Conservation (phyloP, 116 monocot species). For the Phalaenopsis hybrid region DNA sequence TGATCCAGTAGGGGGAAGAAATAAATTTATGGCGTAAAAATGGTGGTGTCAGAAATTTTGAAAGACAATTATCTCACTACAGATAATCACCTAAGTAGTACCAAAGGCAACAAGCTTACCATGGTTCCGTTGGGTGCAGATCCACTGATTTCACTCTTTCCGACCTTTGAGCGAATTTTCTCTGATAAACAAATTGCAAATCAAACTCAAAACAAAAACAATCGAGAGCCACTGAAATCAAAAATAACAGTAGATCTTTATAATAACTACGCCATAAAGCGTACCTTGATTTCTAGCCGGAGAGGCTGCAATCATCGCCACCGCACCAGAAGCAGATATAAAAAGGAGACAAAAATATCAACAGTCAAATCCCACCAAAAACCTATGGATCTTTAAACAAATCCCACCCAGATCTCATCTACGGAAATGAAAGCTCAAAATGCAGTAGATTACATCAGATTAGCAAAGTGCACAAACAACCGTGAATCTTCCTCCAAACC, state of each 20-base stretch:
- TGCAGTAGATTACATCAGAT: neutral
- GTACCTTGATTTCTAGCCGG: conserved; percentile 55
- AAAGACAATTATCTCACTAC: neutral
- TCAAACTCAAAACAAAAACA: neutral
- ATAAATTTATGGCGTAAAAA: neutral
- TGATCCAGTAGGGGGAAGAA: neutral
- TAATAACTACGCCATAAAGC: neutral
- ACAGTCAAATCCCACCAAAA: conserved; percentile 3
- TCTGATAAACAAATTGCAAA: conserved; percentile 38
- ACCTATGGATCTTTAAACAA: neutral
- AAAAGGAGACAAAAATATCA: neutral
- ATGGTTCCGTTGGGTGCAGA: conserved; percentile 96
- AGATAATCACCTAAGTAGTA: neutral
- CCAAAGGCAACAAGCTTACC: conserved; percentile 31
- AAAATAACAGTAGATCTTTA: conserved; percentile 4
- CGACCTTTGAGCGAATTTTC: conserved; percentile 86
- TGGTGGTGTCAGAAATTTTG: neutral
- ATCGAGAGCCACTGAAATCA: neutral
- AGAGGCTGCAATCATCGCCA: conserved; percentile 38
- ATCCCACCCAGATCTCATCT: neutral
- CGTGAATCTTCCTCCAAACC: neutral
- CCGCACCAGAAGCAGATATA: conserved; percentile 1
- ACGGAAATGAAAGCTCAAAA: neutral
- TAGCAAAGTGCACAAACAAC: neutral
- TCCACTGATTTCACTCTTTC: conserved; percentile 95